A percentile compares a stretch with the other conserved stretches of the same genome.
phyloP scores from a whole-genome alignment of 306 rosid genomes.

The Pterocarpus santalinus region DNA sequence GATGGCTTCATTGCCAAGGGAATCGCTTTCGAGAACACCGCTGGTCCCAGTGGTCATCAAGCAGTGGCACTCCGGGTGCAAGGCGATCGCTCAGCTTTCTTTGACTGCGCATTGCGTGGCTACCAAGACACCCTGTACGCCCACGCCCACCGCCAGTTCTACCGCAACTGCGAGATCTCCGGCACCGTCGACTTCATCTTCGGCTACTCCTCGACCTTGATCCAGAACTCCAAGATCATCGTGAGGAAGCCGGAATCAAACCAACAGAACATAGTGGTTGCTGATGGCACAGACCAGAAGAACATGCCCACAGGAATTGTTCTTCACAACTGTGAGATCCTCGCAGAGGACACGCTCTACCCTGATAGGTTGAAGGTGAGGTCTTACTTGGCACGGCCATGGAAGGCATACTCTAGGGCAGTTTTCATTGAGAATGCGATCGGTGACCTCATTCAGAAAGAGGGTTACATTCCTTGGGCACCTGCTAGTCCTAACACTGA shows the following conservation, averaged over 20 bases:
- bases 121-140: constrained; percentile 66
- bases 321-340: constrained; percentile 66
- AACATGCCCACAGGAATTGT: constrained; percentile 48
- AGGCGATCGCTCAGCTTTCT: constrained; percentile 56
- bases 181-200: constrained; percentile 45
- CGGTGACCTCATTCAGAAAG: constrained; percentile 49
- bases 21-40: constrained; percentile 66
- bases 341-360: constrained; percentile 51
- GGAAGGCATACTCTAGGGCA: constrained; percentile 61
- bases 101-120: constrained; percentile 57
- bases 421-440: constrained; percentile 61
- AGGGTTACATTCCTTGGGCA: constrained; percentile 58
- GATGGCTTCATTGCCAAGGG: constrained; percentile 54
- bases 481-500: constrained; percentile 24
- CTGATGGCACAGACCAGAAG: constrained; percentile 50
- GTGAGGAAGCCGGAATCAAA: constrained; percentile 55
- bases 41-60: constrained; percentile 64
- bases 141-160: constrained; percentile 65
- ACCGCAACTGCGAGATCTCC: background rate
- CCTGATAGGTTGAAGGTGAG: constrained; percentile 45
- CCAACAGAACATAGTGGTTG: constrained; percentile 63
- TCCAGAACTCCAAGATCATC: constrained; percentile 65
- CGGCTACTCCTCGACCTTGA: constrained; percentile 52
- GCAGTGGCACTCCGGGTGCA: constrained; percentile 73
- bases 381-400: constrained; percentile 69